A percentile compares a stretch with the other conserved stretches of the same genome.
Conservation (phyloP, 2,329 filamentous ascomycete genomes). For the Aspergillus sp. region DNA sequence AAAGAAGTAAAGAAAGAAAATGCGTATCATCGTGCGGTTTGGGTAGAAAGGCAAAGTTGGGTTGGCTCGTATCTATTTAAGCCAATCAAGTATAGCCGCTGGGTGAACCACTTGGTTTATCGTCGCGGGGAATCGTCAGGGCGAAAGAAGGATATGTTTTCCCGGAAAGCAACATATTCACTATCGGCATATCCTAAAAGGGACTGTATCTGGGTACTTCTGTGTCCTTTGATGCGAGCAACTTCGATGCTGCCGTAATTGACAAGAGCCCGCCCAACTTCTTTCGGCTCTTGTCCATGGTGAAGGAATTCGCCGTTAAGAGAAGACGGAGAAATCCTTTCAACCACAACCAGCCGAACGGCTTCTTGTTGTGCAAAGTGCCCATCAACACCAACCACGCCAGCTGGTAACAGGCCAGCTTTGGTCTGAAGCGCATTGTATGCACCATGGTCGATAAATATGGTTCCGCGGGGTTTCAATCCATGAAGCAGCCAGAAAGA, state of each 20-base stretch:
- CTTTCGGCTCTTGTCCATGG: slow-evolving; percentile 47
- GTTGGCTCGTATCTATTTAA: too few species aligned
- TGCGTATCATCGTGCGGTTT: too few species aligned
- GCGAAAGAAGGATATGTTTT: slow-evolving; percentile 75
- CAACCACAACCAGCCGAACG: slow-evolving; percentile 77
- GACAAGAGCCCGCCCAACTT: slow-evolving; percentile 84
- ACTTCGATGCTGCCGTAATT: slow-evolving; percentile 92
- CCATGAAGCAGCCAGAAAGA: slow-evolving; percentile 98
- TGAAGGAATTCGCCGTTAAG: slow-evolving; percentile 36
- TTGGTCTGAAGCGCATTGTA: slow-evolving; percentile 75
- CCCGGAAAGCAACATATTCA: slow-evolving; percentile 85
- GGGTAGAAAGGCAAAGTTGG: too few species aligned
- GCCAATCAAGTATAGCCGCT: too few species aligned
- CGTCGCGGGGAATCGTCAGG: slow-evolving; percentile 13
- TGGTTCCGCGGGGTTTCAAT: slow-evolving; percentile 78
- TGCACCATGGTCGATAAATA: slow-evolving; percentile 92
- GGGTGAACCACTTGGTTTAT: neutral
- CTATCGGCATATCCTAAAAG: slow-evolving; percentile 88
- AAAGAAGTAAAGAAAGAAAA: too few species aligned
- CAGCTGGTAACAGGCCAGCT: slow-evolving; percentile 81
- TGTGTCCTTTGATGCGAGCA: slow-evolving; percentile 72
- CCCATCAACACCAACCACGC: slow-evolving; percentile 85
- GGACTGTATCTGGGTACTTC: slow-evolving; percentile 73
- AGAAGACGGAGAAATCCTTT: slow-evolving; percentile 45
- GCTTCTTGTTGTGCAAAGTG: slow-evolving; percentile 89